Evolutionary conservation across 192 early-diverging fungal species (phyloP).

Genomic region (Phlyctochytrium bullatum): DNA sequence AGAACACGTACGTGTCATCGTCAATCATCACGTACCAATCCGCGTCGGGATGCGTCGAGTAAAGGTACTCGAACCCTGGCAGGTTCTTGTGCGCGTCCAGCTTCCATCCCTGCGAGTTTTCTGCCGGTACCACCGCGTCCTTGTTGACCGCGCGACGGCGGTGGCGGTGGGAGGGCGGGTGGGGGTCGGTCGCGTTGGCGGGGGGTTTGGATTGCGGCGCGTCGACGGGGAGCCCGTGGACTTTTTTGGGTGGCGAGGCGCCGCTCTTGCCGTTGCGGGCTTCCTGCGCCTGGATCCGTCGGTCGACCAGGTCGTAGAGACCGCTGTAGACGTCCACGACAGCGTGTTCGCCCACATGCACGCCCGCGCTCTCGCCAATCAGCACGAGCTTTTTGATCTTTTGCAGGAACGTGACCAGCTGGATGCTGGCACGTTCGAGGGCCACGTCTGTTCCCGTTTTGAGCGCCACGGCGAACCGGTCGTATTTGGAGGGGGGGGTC

Average conservation of each 20-base stretch:
- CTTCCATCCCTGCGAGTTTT: constrained; percentile 45
- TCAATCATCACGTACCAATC: constrained; percentile 65
- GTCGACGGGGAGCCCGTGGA: background rate
- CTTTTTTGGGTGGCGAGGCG: background rate
- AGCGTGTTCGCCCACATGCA: constrained; percentile 34
- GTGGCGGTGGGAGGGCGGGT: background rate
- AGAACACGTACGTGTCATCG: constrained; percentile 60
- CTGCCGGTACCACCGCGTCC: constrained; percentile 34
- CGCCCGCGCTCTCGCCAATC: constrained; percentile 46
- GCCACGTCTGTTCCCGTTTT: constrained; percentile 51
- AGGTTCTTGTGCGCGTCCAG: constrained; percentile 57
- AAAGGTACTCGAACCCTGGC: constrained; percentile 48
- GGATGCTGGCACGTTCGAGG: constrained; percentile 35
- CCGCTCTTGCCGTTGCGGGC: background rate
- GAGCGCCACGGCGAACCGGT: constrained; percentile 43
- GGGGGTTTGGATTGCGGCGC: background rate
- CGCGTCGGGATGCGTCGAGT: constrained; percentile 49
- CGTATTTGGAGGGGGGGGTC: background rate
- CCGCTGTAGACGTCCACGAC: constrained; percentile 49
- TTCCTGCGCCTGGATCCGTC: constrained; percentile 1
- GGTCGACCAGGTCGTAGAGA: constrained; percentile 28
- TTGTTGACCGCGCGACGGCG: background rate
- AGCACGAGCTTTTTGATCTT: constrained; percentile 43
- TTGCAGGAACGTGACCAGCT: constrained; percentile 46
- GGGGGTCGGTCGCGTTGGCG: background rate